These are phyloP conservation scores for Coffea humblotiana DNA, from an alignment of 305 asterid genomes.

Conservation along the genomic window DNA sequence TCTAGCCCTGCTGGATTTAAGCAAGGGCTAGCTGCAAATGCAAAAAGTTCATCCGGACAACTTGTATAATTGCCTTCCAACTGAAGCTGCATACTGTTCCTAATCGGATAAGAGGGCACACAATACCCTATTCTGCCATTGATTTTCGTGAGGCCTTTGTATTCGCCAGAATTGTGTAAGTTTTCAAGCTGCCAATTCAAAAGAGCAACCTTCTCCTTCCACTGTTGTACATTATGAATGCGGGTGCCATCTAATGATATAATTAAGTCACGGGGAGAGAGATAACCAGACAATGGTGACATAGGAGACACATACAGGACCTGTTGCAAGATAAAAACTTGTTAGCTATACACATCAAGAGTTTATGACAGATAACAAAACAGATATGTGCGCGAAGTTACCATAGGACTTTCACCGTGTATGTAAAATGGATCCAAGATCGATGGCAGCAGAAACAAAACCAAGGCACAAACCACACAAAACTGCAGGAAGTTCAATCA, in stretches of 20 bases:
- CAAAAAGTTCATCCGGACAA: constrained; percentile 63
- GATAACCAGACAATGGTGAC: constrained; percentile 62
- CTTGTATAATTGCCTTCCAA: constrained; percentile 40
- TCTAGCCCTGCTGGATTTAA: constrained; percentile 27
- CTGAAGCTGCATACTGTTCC: constrained; percentile 40
- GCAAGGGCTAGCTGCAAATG: constrained; percentile 56
- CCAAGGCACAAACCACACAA: constrained; percentile 61
- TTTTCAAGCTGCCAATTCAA: constrained; percentile 38
- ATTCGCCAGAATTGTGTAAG: constrained; percentile 30
- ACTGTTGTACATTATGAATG: constrained; percentile 53
- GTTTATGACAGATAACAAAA: background rate
- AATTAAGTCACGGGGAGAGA: constrained; percentile 64
- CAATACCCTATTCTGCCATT: constrained; percentile 60
- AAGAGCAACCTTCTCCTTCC: constrained; percentile 48
- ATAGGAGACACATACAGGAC: constrained; percentile 65
- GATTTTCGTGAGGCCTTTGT: constrained; percentile 16
- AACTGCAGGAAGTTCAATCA: constrained; percentile 47
- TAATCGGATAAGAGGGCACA: constrained; percentile 53
- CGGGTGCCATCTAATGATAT: constrained; percentile 52
- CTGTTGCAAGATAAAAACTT: constrained; percentile 36
- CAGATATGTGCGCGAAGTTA: constrained; percentile 23
- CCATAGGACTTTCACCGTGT: constrained; percentile 76
- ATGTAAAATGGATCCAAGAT: constrained; percentile 65
- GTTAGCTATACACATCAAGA: constrained; percentile 20
- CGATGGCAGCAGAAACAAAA: constrained; percentile 58